phyloP scores from a whole-genome alignment of 495 filamentous ascomycete species.

The Neurospora africana region DNA sequence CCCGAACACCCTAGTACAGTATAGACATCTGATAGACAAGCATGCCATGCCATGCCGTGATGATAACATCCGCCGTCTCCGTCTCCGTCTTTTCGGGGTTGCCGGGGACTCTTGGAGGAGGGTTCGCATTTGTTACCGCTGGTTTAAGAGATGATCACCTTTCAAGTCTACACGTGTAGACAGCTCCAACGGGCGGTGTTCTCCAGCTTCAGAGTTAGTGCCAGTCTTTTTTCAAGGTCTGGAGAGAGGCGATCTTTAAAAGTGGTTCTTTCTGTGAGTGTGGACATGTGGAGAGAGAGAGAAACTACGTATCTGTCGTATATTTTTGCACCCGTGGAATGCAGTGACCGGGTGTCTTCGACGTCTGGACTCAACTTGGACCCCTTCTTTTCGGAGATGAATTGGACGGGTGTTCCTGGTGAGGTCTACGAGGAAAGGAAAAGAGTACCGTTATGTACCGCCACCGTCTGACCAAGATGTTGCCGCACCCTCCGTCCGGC shows the following conservation, averaged over 20 bases:
- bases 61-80: not conserved
- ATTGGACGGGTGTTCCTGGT: not conserved
- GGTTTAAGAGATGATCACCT: not conserved
- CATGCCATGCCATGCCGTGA: not conserved
- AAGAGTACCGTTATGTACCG: not conserved
- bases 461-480: not conserved
- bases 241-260: not conserved
- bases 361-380: not conserved
- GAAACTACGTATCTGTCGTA: not conserved
- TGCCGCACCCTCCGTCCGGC: not conserved
- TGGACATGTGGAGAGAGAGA: not conserved
- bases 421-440: not conserved
- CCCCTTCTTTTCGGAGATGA: not conserved
- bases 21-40: not conserved
- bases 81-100: not conserved
- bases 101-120: not conserved
- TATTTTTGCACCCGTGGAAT: not conserved
- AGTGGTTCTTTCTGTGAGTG: not conserved
- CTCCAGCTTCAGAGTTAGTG: not conserved
- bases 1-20: not conserved
- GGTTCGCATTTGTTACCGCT: not conserved
- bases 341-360: not conserved
- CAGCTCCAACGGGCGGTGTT: not conserved
- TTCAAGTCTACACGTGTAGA: not conserved
- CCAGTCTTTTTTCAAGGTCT: not conserved